Conservation (phyloP, 2,329 filamentous ascomycete genomes). For the Drechslera avenae region DNA sequence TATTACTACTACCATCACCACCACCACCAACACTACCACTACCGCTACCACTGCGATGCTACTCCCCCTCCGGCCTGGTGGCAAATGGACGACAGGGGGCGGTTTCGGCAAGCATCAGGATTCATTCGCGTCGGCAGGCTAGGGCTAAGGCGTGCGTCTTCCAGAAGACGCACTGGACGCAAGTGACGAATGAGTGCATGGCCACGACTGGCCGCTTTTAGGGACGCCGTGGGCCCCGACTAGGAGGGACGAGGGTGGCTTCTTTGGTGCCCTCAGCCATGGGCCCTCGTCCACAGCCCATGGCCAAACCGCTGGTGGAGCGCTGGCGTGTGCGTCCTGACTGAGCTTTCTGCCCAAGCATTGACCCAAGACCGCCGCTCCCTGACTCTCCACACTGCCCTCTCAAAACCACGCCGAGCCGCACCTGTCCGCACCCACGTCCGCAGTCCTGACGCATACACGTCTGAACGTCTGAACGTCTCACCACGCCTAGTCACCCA, state of each 20-base stretch:
- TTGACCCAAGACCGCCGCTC: conserved; percentile 16
- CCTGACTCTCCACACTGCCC: conserved; percentile 24
- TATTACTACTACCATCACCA: too few species aligned
- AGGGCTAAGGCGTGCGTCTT: conserved; percentile 24
- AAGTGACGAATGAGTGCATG: conserved; percentile 8
- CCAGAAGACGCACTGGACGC: conserved; percentile 16
- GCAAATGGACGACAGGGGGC: background rate
- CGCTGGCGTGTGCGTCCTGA: conserved; percentile 23
- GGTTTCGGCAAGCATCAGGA: conserved; percentile 16
- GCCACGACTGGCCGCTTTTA: conserved; percentile 20
- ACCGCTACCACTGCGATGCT: too few species aligned
- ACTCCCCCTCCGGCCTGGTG: too few species aligned
- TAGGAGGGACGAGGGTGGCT: background rate
- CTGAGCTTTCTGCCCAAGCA: conserved; percentile 29
- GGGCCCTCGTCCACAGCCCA: conserved; percentile 8
- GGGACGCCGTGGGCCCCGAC: background rate
- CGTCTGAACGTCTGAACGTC: conserved; percentile 24
- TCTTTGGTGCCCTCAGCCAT: conserved; percentile 13
- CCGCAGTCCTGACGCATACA: conserved; percentile 16
- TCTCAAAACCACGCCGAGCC: conserved; percentile 49
- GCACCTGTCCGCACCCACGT: conserved; percentile 31
- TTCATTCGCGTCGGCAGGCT: background rate
- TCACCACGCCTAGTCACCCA: conserved; percentile 26
- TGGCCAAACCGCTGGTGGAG: conserved; percentile 23
- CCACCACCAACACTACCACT: too few species aligned